These are phyloP conservation scores for Didymosphaeria variabile DNA, from an alignment of 2,329 filamentous ascomycete species.

Conservation along the genomic window DNA sequence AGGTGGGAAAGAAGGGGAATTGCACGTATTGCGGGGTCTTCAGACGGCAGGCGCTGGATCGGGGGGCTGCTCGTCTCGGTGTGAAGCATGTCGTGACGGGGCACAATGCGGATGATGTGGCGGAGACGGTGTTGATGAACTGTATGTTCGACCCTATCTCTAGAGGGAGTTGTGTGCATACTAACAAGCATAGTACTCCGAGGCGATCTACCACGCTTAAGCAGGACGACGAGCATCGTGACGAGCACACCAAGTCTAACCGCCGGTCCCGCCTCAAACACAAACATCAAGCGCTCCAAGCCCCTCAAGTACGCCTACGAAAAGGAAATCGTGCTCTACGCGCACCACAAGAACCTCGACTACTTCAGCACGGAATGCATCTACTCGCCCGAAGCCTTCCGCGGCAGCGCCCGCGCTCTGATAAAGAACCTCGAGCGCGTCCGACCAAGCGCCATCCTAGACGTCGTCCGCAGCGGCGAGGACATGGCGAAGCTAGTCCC, in stretches of 20 bases:
- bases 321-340: constrained; percentile 98
- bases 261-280: constrained; percentile 64
- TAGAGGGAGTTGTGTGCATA: neutral
- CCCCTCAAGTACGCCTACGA: constrained; percentile 98
- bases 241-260: constrained; percentile 64
- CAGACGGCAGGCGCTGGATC: constrained; percentile 88
- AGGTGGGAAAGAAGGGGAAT: constrained; percentile 97
- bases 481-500: constrained; percentile 93
- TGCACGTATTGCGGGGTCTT: constrained; percentile 99
- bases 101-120: constrained; percentile 96
- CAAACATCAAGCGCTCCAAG: constrained; percentile 93
- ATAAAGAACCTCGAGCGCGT: constrained; percentile 97
- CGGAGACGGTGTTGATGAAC: constrained; percentile 98
- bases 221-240: constrained; percentile 88
- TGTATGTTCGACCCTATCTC: constrained; percentile 36
- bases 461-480: constrained; percentile 93
- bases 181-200: constrained; percentile 67
- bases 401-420: constrained; percentile 86
- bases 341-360: constrained; percentile 94
- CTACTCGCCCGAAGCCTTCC: constrained; percentile 96
- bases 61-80: constrained; percentile 84
- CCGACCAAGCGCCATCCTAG: constrained; percentile 90
- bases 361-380: constrained; percentile 99
- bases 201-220: constrained; percentile 86
- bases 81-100: constrained; percentile 96